Conservation (phyloP, 2,329 filamentous ascomycete species). For the Coniochaeta sp. region DNA sequence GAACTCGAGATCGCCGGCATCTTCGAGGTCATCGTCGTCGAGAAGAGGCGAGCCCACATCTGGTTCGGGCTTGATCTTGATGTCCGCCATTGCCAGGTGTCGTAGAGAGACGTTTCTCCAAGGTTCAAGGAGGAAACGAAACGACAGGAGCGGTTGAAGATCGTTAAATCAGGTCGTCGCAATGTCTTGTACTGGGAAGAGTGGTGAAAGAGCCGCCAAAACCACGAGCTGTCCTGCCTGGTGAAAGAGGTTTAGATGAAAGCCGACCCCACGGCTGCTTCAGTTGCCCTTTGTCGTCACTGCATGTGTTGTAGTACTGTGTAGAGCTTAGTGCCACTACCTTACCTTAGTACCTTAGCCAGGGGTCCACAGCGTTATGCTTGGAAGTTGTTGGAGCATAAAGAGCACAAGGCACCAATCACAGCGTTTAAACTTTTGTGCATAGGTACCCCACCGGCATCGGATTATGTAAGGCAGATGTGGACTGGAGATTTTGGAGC, state of each 20-base stretch:
- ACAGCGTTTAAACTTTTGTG: no score
- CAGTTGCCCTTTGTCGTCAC: no score
- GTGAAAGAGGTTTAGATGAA: neutral
- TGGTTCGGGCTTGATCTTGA: slow-evolving; percentile 34
- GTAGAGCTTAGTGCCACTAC: no score
- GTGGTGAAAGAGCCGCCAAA: neutral
- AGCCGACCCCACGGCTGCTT: neutral
- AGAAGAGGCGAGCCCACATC: slow-evolving; percentile 39
- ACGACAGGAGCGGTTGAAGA: neutral
- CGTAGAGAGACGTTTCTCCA: no score
- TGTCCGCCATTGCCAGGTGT: neutral
- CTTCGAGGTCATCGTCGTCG: slow-evolving; percentile 62
- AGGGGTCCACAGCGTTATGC: no score
- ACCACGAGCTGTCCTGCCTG: neutral
- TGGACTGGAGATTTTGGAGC: neutral
- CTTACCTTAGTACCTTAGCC: no score
- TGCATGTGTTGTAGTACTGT: no score
- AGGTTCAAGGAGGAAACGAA: neutral
- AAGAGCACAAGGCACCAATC: no score
- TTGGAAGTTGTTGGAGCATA: no score
- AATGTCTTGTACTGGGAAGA: neutral
- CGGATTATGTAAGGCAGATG: neutral
- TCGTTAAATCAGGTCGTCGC: neutral
- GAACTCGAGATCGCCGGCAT: slow-evolving; percentile 58
- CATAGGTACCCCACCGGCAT: no score